Conservation (phyloP, 768 basidiomycete genomes). For the Russula earlei region DNA sequence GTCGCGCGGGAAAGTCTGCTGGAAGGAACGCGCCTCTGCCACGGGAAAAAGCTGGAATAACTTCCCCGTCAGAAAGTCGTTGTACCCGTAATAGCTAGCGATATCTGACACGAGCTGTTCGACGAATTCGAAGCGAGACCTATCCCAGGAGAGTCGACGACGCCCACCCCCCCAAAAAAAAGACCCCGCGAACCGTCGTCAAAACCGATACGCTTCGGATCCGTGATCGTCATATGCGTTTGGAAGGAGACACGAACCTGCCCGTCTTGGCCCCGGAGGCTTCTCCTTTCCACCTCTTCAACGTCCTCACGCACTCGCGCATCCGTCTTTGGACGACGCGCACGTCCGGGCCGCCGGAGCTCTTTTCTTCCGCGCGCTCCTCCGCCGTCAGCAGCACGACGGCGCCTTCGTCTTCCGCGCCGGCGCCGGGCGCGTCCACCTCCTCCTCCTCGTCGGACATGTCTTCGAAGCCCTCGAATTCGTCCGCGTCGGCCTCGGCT, state of each 20-base stretch:
- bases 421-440: conserved; percentile 41
- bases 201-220: not conserved
- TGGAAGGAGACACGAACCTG: conserved; percentile 43
- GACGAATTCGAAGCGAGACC: conserved; percentile 83
- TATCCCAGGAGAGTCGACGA: conserved; percentile 30
- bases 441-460: conserved; percentile 30
- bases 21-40: conserved; percentile 68
- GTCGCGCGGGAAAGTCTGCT: not conserved
- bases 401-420: conserved; percentile 54
- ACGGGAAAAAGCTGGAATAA: conserved; percentile 89
- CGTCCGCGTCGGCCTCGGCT: conserved; percentile 27
- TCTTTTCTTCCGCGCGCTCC: conserved; percentile 66
- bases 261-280: conserved; percentile 44
- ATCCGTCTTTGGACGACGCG: conserved; percentile 71
- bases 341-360: conserved; percentile 58
- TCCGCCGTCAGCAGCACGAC: conserved; percentile 61
- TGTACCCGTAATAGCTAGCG: conserved; percentile 95
- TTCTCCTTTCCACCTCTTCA: conserved; percentile 57
- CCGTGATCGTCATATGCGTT: too few species aligned
- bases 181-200: conserved; percentile 2
- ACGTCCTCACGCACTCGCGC: conserved; percentile 62
- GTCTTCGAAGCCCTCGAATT: conserved; percentile 25
- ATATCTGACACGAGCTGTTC: conserved; percentile 85
- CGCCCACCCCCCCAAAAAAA: too few species aligned
- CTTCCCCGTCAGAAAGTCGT: conserved; percentile 89